Evolutionary conservation across 2,329 filamentous ascomycete species (phyloP).

Genomic region (Catunica adiposa): DNA sequence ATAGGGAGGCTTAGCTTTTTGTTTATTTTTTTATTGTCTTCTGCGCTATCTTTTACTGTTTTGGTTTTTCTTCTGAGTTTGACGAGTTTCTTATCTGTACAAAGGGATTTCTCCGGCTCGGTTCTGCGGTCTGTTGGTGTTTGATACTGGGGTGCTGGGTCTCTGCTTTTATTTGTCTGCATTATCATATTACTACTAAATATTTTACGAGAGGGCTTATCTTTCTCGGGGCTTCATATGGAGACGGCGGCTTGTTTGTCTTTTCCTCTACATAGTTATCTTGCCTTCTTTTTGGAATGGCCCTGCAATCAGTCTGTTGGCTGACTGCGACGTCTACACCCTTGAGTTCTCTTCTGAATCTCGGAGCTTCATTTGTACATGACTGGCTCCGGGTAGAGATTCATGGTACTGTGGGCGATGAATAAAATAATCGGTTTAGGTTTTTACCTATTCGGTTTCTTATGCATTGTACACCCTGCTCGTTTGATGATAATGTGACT

Average conservation of each 20-base stretch:
- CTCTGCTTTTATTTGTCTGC: background rate
- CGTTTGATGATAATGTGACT: background rate
- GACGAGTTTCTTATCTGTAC: constrained; percentile 8
- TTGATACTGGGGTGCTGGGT: constrained; percentile 8
- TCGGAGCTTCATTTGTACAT: constrained; percentile 4
- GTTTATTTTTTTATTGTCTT: constrained; percentile 8
- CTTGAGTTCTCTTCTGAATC: background rate
- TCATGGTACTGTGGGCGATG: background rate
- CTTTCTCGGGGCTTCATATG: background rate
- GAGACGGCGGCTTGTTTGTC: background rate
- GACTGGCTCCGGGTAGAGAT: background rate
- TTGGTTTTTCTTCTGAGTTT: constrained; percentile 6
- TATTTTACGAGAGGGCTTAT: background rate
- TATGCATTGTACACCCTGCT: background rate
- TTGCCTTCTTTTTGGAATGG: background rate
- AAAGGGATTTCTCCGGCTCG: background rate
- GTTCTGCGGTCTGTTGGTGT: background rate
- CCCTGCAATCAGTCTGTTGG: background rate
- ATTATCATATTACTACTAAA: constrained; percentile 7
- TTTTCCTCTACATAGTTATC: background rate
- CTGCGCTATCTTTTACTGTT: constrained; percentile 6
- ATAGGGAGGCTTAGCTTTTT: constrained; percentile 12
- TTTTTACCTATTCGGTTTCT: background rate
- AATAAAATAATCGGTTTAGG: background rate
- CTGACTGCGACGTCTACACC: background rate